Base-by-base conservation (phyloP, 202 grass and related monocot genomes). In the Schoenoplectus tabernaemontani region DNA sequence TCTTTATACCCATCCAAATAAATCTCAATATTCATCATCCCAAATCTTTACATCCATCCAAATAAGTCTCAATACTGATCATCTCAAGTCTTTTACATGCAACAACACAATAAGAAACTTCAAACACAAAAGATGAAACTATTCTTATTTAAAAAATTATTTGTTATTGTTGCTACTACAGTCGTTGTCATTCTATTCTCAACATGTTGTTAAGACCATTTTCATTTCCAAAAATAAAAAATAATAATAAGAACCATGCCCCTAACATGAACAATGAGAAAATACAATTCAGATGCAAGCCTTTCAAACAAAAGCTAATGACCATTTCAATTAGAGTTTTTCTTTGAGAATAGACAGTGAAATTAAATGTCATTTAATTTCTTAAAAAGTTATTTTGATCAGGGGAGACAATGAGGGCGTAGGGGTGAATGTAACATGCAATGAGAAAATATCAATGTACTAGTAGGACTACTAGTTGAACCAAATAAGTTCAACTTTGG, bases 31-130 rank as follows among this genome's bases (percentile, higher is more conserved):
- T n/a, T n/a, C n/a, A n/a, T n/a, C n/a, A n/a, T n/a, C n/a, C n/a
- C n/a, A n/a, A n/a, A n/a, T n/a, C n/a, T n/a, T n/a, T n/a, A n/a
- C n/a, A n/a, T n/a, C n/a, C n/a, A n/a, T n/a, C n/a, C n/a, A n/a
- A n/a, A n/a, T n/a, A n/a, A n/a, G n/a, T n/a, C n/a, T n/a, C n/a
- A n/a, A n/a, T n/a, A n/a, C n/a, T n/a, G n/a, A n/a, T n/a, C n/a
- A n/a, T n/a, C n/a, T n/a, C n/a, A n/a, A n/a, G n/a, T n/a, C n/a
- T n/a, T n/a, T n/a, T n/a, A n/a, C n/a, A 73, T 78, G 87, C 46
- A 57, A 62, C 50, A 81, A 23, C 4, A 80, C 56, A 79, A 44
- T 78, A 86, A 59, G 33, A 4, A 39, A 28, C 37, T 65, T 20
- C 9, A 22, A 47, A 70, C 0, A 41, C 24, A n/a, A n/a, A n/a